Conservation (phyloP, 192 early-diverging fungal species). For the Anaeromyces robustus region DNA sequence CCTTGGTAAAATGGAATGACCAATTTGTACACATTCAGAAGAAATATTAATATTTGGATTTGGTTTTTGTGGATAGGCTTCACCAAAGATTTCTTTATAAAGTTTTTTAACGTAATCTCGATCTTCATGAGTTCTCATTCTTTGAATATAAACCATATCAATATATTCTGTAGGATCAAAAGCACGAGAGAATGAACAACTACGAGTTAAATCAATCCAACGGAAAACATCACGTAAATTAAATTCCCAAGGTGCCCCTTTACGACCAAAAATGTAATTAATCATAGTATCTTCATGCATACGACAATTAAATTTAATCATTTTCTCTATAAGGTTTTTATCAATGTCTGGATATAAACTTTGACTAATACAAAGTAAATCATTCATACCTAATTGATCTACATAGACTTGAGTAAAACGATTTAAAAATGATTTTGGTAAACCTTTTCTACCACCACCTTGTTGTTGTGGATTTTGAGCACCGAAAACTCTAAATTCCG, state of each 20-base stretch:
- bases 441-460: slow-evolving; percentile 95
- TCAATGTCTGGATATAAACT: slow-evolving; percentile 25
- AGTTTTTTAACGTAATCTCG: slow-evolving; percentile 35
- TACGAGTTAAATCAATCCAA: slow-evolving; percentile 67
- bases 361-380: slow-evolving; percentile 59
- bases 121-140: slow-evolving; percentile 73
- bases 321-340: slow-evolving; percentile 20
- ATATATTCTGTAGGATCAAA: slow-evolving; percentile 47
- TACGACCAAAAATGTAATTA: slow-evolving; percentile 50
- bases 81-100: slow-evolving; percentile 36
- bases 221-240: slow-evolving; percentile 94
- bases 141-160: slow-evolving; percentile 71
- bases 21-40: slow-evolving; percentile 6
- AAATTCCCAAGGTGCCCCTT: slow-evolving; percentile 93
- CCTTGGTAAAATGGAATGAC: slow-evolving; percentile 7
- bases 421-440: slow-evolving; percentile 93
- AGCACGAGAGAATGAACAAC: neutral
- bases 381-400: slow-evolving; percentile 58
- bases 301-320: slow-evolving; percentile 67
- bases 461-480: slow-evolving; percentile 94
- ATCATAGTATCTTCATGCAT: slow-evolving; percentile 79
- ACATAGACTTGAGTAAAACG: slow-evolving; percentile 93
- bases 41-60: slow-evolving; percentile 2
- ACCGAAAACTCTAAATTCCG: slow-evolving; percentile 82
- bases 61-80: slow-evolving; percentile 3